These are phyloP conservation scores for Chloris gayana DNA, from an alignment of 176 grass and related monocot genomes.

Conservation along the genomic window DNA sequence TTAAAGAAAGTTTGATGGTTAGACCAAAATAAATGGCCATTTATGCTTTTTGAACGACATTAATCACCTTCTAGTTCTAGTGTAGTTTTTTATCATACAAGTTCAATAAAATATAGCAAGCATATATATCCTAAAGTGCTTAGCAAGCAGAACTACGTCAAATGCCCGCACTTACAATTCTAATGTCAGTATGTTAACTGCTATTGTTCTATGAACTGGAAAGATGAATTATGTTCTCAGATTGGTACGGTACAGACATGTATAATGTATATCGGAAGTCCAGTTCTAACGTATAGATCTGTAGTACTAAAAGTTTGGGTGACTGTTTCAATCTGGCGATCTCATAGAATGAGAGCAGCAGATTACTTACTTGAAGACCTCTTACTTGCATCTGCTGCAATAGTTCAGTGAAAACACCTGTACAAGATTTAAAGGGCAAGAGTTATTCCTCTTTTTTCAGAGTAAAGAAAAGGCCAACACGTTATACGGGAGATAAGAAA, in stretches of 20 bases:
- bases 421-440: constrained; percentile 17
- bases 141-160: background rate
- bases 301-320: background rate
- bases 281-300: background rate
- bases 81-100: background rate
- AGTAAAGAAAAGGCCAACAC: background rate
- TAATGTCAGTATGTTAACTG: background rate
- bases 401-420: constrained; percentile 76
- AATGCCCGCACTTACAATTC: background rate
- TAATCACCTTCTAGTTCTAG: background rate
- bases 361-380: constrained; percentile 73
- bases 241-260: background rate
- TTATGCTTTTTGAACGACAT: background rate
- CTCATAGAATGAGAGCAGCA: background rate
- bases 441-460: constrained; percentile 8
- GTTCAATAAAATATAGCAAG: background rate
- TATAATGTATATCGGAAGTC: background rate
- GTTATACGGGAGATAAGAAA: constrained; percentile 19
- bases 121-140: background rate
- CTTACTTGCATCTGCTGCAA: constrained; percentile 74
- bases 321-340: background rate
- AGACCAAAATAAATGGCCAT: background rate
- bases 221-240: background rate
- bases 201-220: background rate
- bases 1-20: constrained; percentile 18